Evolutionary conservation across 1,284 basidiomycete species (phyloP), one percentile per base, ranked within the genome.

Genomic region (Agaricales sp.): DNA sequence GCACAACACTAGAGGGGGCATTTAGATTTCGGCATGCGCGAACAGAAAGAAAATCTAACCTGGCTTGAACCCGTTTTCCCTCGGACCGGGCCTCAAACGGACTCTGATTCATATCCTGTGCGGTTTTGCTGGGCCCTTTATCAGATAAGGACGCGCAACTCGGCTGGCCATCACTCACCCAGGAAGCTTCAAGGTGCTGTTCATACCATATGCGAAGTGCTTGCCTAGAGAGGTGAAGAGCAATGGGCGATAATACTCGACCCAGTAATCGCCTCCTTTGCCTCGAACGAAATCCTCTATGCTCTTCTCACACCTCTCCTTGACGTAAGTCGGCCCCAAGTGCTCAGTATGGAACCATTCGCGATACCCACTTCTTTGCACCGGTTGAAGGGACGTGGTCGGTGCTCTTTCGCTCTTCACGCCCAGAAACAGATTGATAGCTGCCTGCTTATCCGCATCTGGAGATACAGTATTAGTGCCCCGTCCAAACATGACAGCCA

Each of bases 381-480:
- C 67, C 0, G 73, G 66, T 8, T 70, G 70, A 35, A 35, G 30
- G 30, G 30, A 35, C 11, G 30, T n/a, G 1, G 65, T 61, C 24
- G 73, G 66, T 0, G 71, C 66, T 44, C 72, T 73, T 55, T 85
- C 82, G 22, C 65, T 69, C 39, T 80, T 75, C 2, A 96, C 79
- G 12, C 95, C 94, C 2, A 99, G 80, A 64, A 99, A 99, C 20
- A 98, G 75, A 63, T 99, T 95, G 63, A 98, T 99, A 0, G 96
- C 93, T 1, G 89, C 80, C 66, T 99, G 96, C 65, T 99, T 99
- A 66, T 99, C 96, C 1, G 92, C 93, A 61, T 99, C 93, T 87
- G 51, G 26, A 50, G 46, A 25, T 18, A 30, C 19, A 41, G 18
- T 45, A 23, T 14, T 56, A 18, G 52, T 45, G 25, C 4, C 14